These are phyloP conservation scores for Microcos paniculata DNA, from an alignment of 345 rosid species.

Conservation along the genomic window DNA sequence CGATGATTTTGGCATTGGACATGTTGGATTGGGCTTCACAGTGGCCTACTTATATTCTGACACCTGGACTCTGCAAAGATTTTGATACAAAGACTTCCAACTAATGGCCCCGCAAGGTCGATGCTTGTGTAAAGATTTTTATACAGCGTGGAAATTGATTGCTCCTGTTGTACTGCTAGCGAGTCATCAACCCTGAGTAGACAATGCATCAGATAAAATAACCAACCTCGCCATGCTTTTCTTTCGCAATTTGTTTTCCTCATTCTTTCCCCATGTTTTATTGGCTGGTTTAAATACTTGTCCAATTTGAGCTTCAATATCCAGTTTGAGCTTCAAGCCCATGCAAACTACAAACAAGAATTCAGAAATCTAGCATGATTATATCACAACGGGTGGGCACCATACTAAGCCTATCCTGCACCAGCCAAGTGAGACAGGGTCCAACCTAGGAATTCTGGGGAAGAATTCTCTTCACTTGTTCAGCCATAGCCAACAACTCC, in stretches of 20 bases:
- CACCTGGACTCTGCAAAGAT: slow-evolving; percentile 29
- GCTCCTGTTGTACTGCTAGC: slow-evolving; percentile 59
- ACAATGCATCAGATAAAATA: slow-evolving; percentile 25
- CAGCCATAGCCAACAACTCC: no score
- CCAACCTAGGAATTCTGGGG: no score
- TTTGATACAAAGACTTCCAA: neutral
- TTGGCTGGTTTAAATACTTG: neutral
- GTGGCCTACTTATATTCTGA: slow-evolving; percentile 10
- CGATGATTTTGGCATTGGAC: slow-evolving; percentile 16
- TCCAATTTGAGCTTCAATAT: no score
- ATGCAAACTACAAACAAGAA: neutral
- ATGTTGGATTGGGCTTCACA: slow-evolving; percentile 33
- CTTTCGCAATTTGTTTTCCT: neutral
- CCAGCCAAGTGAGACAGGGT: no score
- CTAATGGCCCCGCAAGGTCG: neutral
- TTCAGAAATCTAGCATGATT: slow-evolving; percentile 11
- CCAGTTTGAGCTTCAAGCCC: neutral
- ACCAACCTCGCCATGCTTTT: slow-evolving; percentile 21
- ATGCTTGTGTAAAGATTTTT: no score
- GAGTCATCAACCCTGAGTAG: slow-evolving; percentile 37
- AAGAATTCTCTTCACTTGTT: no score
- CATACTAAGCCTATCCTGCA: neutral
- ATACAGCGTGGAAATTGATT: slow-evolving; percentile 80
- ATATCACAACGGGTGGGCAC: neutral
- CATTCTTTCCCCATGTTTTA: neutral